Conservation (phyloP, 108 stramenopile species). For the Cafeteria roenbergensis region DNA sequence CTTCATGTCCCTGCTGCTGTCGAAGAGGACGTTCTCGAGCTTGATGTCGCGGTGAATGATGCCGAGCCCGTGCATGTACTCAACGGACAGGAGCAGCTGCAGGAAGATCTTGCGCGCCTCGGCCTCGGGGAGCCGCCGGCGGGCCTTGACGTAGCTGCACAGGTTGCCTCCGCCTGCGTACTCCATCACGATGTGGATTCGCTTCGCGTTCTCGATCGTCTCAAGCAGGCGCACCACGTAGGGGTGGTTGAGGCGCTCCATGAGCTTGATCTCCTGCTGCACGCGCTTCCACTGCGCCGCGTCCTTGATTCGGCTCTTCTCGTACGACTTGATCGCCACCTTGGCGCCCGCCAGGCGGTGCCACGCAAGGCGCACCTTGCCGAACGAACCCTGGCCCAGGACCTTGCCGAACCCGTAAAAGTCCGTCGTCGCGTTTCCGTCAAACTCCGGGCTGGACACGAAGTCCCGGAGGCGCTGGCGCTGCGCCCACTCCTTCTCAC, state of each 20-base stretch:
- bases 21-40: constrained; percentile 48
- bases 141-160: constrained; percentile 49
- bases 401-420: constrained; percentile 43
- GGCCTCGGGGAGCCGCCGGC: constrained; percentile 29
- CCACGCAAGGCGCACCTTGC: constrained; percentile 43
- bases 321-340: constrained; percentile 52
- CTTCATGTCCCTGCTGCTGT: constrained; percentile 27
- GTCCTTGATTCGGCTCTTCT: constrained; percentile 49
- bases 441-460: constrained; percentile 13
- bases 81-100: constrained; percentile 33
- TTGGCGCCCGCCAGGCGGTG: constrained; percentile 46
- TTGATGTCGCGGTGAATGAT: constrained; percentile 53
- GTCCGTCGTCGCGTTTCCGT: constrained; percentile 25
- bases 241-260: constrained; percentile 45
- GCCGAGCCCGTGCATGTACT: constrained; percentile 36
- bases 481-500: constrained; percentile 7
- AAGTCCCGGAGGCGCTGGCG: constrained; percentile 24
- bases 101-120: constrained; percentile 32
- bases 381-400: constrained; percentile 39
- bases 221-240: constrained; percentile 23
- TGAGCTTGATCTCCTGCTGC: constrained; percentile 38
- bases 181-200: constrained; percentile 49
- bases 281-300: constrained; percentile 45
- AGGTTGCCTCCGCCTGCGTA: constrained; percentile 40
- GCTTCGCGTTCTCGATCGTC: constrained; percentile 20